phyloP scores from a whole-genome alignment of 257 asterid species.

The Thymus mandschuricus region DNA sequence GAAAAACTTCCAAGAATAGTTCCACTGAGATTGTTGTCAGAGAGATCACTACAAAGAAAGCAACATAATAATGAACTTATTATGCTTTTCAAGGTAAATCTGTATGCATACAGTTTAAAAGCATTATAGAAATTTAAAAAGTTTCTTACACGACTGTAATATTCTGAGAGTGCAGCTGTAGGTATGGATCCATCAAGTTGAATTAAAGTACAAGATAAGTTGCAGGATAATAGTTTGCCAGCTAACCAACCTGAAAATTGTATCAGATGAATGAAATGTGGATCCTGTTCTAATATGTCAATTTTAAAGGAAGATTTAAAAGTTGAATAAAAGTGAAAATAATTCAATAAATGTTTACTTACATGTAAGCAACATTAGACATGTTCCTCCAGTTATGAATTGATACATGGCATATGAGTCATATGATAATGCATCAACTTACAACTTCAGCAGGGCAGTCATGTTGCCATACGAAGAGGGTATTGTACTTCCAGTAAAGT shows the following conservation, averaged over 20 bases:
- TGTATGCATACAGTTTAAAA: slow-evolving; percentile 7
- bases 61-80: neutral
- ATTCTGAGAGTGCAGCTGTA: slow-evolving; percentile 53
- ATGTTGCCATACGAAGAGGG: slow-evolving; percentile 75
- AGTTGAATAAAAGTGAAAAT: slow-evolving; percentile 3
- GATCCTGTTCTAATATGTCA: neutral
- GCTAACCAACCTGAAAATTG: no score
- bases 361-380: slow-evolving; percentile 71
- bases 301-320: neutral
- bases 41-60: slow-evolving; percentile 59
- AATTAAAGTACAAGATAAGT: neutral
- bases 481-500: slow-evolving; percentile 65
- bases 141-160: slow-evolving; percentile 76
- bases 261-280: neutral
- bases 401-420: neutral
- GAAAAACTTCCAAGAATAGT: slow-evolving; percentile 73
- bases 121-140: slow-evolving; percentile 6
- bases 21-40: slow-evolving; percentile 80
- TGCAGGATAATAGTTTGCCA: no score
- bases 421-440: slow-evolving; percentile 39
- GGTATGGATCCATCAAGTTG: slow-evolving; percentile 68
- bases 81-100: slow-evolving; percentile 19
- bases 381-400: slow-evolving; percentile 75
- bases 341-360: slow-evolving; percentile 38
- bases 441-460: slow-evolving; percentile 72